phyloP scores from a whole-genome alignment of 305 asterid genomes.

The Fraxinus dipetala region DNA sequence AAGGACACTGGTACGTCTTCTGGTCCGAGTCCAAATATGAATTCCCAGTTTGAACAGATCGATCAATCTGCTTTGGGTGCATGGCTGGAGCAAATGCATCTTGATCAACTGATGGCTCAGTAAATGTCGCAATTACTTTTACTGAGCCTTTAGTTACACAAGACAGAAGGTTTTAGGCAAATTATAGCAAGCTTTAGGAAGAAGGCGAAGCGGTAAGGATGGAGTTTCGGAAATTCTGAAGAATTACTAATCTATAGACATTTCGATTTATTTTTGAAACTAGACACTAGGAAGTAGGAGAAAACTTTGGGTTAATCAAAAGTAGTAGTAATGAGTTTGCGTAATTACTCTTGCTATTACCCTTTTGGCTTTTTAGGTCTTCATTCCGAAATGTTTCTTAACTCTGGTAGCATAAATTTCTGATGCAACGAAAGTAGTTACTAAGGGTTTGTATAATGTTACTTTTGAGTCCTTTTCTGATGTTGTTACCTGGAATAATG shows the following conservation, averaged over 20 bases:
- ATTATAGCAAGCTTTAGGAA: slow-evolving; percentile 27
- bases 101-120: slow-evolving; percentile 69
- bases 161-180: slow-evolving; percentile 28
- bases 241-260: slow-evolving; percentile 30
- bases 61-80: slow-evolving; percentile 60
- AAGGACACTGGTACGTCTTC: slow-evolving; percentile 34
- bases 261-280: slow-evolving; percentile 40
- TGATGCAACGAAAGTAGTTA: slow-evolving; percentile 2
- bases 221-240: slow-evolving; percentile 30
- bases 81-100: slow-evolving; percentile 73
- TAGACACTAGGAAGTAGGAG: slow-evolving; percentile 41
- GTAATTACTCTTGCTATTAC: slow-evolving; percentile 35
- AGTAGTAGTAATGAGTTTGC: slow-evolving; percentile 24
- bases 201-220: slow-evolving; percentile 32
- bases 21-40: slow-evolving; percentile 30
- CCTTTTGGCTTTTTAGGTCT: slow-evolving; percentile 24
- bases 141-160: slow-evolving; percentile 25
- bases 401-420: slow-evolving; percentile 23
- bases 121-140: slow-evolving; percentile 23
- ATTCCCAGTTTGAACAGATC: slow-evolving; percentile 40
- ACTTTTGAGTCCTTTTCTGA: background rate
- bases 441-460: background rate
- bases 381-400: slow-evolving; percentile 12
- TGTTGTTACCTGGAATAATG: slow-evolving; percentile 27
- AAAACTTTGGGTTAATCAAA: slow-evolving; percentile 34